A percentile compares a stretch with the other conserved stretches of the same genome.
These are phyloP conservation scores for Mariannaea sp. DNA, from an alignment of 2,329 filamentous ascomycete genomes.

Conservation along the genomic window DNA sequence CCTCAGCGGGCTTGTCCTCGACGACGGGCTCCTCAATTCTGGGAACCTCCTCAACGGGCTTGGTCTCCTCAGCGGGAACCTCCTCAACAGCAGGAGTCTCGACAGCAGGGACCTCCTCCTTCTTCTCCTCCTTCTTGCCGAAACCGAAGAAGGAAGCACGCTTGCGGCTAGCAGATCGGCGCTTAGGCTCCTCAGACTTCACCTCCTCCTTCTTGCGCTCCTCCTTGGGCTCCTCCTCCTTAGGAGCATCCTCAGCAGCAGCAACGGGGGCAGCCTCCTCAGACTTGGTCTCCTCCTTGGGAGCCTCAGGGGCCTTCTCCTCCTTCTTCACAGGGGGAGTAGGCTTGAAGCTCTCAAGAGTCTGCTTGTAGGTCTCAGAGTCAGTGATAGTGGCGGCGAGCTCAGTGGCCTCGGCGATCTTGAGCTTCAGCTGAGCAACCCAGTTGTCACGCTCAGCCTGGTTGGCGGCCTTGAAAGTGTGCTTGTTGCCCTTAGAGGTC, in stretches of 20 bases:
- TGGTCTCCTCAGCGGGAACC: constrained; percentile 21
- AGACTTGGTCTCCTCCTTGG: constrained; percentile 40
- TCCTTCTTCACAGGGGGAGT: constrained; percentile 50
- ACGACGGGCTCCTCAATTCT: constrained; percentile 40
- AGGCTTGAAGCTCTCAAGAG: constrained; percentile 71
- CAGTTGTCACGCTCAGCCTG: constrained; percentile 87
- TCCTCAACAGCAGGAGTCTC: constrained; percentile 36
- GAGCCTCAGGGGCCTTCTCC: constrained; percentile 45
- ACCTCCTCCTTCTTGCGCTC: constrained; percentile 52
- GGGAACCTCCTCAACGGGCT: constrained; percentile 28
- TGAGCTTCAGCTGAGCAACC: constrained; percentile 81
- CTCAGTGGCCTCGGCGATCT: constrained; percentile 84
- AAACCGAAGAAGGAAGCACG: constrained; percentile 68
- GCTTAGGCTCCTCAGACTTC: constrained; percentile 64
- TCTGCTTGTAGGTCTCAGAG: constrained; percentile 87
- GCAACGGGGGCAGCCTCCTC: constrained; percentile 29
- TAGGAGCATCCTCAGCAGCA: constrained; percentile 42
- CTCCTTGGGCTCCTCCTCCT: constrained; percentile 44
- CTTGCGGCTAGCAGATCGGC: constrained; percentile 68
- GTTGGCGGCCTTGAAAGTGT: constrained; percentile 83
- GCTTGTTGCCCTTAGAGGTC: constrained; percentile 85
- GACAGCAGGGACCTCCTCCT: constrained; percentile 47
- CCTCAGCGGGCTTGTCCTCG: constrained; percentile 42
- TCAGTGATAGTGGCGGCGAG: constrained; percentile 73
- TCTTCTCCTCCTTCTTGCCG: constrained; percentile 59